Base-by-base conservation (phyloP, 305 asterid species). In the Petunia hybrid region DNA sequence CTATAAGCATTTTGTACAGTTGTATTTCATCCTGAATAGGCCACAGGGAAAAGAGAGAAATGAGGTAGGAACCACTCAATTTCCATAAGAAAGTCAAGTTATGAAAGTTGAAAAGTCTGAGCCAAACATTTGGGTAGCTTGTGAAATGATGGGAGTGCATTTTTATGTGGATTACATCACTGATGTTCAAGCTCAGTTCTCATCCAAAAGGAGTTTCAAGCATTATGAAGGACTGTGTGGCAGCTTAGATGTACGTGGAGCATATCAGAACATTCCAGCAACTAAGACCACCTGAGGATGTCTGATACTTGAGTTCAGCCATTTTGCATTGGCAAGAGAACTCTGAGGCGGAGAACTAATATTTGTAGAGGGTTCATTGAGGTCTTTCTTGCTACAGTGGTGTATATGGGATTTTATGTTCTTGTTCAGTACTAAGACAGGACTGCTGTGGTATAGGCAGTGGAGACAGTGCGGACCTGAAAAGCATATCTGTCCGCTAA, bases 1-100 rank as follows among this genome's bases (percentile, higher is more conserved):
- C 97, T 76, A 91, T 68, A 78, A 95, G 98, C 89, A 86, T 79
- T 89, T 90, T 91, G 79, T 91, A 91, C 74, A 94, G 91, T 91
- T 85, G 85, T 78, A 80, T 92, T 87, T 95, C 99, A 77, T 86
- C 92, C 98, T 95, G 88, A 84, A 86, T 55, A 59, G 77, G 51
- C 71, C 74, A 79, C 41, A 31, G 80, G 66, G 79, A 71, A 82
- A 81, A 85, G 62, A 48, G 62, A 48, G 35, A 66, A 40, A 53
- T 73, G 48, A 73, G 78, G 63, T 35, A 63, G 63, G 14, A 12
- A 36, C 63, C 45, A 78, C 76, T 36, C n/a, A 38, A 78, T 46
- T 31, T 69, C 57, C 69, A 36, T 51, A 14, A 8, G 31, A 35
- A 65, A 36, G 63, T 14, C 35, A 65, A 67, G 51, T 7, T 51